Evolutionary conservation across 2,329 filamentous ascomycete genomes (phyloP), one percentile per base, ranked within the genome.

Genomic region (Annulohypoxylon truncatum): DNA sequence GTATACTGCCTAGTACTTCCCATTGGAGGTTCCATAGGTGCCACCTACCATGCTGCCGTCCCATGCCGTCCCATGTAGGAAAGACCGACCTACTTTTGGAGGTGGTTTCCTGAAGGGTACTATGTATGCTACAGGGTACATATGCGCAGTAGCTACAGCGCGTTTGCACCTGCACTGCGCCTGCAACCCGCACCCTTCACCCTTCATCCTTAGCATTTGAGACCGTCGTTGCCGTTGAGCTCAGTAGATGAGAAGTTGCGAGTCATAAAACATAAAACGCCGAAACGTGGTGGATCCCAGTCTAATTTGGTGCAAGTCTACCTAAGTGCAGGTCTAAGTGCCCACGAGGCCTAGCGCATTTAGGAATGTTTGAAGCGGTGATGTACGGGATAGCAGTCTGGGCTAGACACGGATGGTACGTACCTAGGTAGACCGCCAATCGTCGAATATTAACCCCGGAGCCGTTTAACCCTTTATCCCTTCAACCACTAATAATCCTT

Each of bases 341-440:
- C 42, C 47, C 50, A 64, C 61, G 42, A 55, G 51, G 62, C 42
- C 51, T 61, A 57, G 57, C 46, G 44, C 33, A 42, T 42, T 28
- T 48, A 48, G 26, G 18, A 48, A 28, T 13, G 42, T 40, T 55
- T 42, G 53, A 28, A 61, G 42, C 48, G 52, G 56, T 60, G 44
- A 54, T 61, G 40, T 64, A 54, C 33, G 56, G 61, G n/a, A n/a
- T n/a, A n/a, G n/a, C n/a, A n/a, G n/a, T n/a, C 65, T 57, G 65
- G 65, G 65, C 62, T 62, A n/a, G 12, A 35, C 12, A 13, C n/a
- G 12, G 3, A 12, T 13, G 33, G 33, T 38, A 38, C 35, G 35
- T 18, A 38, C 35, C 35, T 35, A 33, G 33, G 24, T 31, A 63
- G 26, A 59, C 60, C 35, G 48, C 61, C 51, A 56, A 61, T 64